These are phyloP conservation scores for Xerocomellus chrysenteron DNA, from an alignment of 768 basidiomycete genomes.

Conservation along the genomic window DNA sequence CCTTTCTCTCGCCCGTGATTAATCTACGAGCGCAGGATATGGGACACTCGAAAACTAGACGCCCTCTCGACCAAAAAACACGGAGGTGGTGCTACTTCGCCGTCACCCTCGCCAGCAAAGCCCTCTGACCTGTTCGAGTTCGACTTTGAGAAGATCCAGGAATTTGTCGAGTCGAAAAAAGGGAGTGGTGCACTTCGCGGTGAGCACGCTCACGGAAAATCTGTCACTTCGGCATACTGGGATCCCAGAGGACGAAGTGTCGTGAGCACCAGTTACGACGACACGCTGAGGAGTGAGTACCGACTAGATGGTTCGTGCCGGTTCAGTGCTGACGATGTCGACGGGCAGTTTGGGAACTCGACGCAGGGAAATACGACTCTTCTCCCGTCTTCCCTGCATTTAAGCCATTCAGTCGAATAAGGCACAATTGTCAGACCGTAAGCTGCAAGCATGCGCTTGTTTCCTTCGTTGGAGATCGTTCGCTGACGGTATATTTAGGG, in stretches of 20 bases:
- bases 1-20: background rate
- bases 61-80: conserved; percentile 35
- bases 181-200: conserved; percentile 60
- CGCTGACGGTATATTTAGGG: conserved; percentile 46
- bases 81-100: conserved; percentile 19
- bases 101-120: conserved; percentile 27
- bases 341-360: conserved; percentile 72
- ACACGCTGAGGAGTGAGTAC: conserved; percentile 65
- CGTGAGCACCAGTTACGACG: conserved; percentile 84
- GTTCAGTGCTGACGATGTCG: conserved; percentile 9
- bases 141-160: conserved; percentile 43
- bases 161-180: conserved; percentile 48
- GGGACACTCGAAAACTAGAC: conserved; percentile 72
- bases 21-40: conserved; percentile 49
- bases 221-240: conserved; percentile 84
- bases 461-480: background rate
- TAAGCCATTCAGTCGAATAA: conserved; percentile 59
- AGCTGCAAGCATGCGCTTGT: conserved; percentile 14
- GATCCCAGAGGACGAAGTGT: conserved; percentile 76
- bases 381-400: conserved; percentile 55
- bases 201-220: conserved; percentile 70
- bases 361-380: conserved; percentile 47
- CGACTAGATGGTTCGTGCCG: background rate
- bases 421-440: conserved; percentile 82
- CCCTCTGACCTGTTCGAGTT: conserved; percentile 28